These are phyloP conservation scores for Arachis stenosperma DNA, from an alignment of 306 rosid genomes.

Conservation along the genomic window DNA sequence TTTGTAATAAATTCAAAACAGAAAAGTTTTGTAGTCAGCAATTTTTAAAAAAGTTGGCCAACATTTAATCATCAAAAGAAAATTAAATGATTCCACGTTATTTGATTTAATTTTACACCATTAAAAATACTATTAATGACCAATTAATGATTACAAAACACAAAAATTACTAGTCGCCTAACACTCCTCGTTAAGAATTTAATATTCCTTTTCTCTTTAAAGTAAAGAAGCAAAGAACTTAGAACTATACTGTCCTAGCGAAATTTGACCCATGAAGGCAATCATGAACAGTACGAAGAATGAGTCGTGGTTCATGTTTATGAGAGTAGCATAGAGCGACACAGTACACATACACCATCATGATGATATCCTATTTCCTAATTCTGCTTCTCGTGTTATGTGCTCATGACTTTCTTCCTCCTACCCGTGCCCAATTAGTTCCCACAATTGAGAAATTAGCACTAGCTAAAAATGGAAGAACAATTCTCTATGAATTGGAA, in stretches of 20 bases:
- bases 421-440: conserved; percentile 3
- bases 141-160: no score
- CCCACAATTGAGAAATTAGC: conserved; percentile 1
- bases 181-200: not conserved
- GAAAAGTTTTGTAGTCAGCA: no score
- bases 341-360: not conserved
- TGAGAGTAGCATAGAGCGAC: not conserved
- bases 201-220: not conserved
- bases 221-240: not conserved
- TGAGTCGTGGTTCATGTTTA: not conserved
- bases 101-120: no score
- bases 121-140: no score
- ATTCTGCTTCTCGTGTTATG: conserved; percentile 17
- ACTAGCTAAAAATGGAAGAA: not conserved
- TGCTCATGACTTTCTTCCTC: not conserved
- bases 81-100: no score
- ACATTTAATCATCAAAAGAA: no score
- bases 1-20: not conserved
- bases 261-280: not conserved
- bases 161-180: no score
- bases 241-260: not conserved
- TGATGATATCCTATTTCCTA: conserved; percentile 31
- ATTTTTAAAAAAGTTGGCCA: no score
- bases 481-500: not conserved
- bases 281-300: not conserved